A percentile compares a stretch with the other conserved stretches of the same genome.
These are phyloP conservation scores for Acer saccharum DNA, from an alignment of 345 rosid genomes.

Conservation along the genomic window DNA sequence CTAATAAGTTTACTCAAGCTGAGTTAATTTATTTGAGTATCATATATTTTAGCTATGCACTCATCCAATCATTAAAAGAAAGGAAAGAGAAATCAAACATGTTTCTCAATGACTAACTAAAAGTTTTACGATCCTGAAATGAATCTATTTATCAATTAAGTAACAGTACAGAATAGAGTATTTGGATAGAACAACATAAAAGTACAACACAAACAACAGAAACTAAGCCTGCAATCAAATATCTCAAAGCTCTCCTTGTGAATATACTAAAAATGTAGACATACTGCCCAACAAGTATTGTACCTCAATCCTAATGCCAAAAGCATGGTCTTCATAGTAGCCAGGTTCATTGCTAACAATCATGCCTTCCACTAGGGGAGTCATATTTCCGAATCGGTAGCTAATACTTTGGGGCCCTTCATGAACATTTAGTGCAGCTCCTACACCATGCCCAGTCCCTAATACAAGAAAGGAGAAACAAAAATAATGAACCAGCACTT, in stretches of 20 bases:
- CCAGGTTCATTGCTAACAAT: conserved; percentile 98
- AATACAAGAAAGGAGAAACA: conserved; percentile 26
- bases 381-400: conserved; percentile 80
- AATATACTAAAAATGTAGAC: background rate
- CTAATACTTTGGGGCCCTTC: conserved; percentile 99
- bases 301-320: conserved; percentile 98
- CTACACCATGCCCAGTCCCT: conserved; percentile 99
- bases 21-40: no score
- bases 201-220: background rate
- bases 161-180: background rate
- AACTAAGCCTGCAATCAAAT: background rate
- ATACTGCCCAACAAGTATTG: background rate
- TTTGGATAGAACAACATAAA: background rate
- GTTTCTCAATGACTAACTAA: background rate
- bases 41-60: background rate
- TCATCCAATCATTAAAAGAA: background rate
- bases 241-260: background rate
- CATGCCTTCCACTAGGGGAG: conserved; percentile 85
- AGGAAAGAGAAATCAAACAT: background rate
- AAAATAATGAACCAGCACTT: background rate
- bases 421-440: conserved; percentile 94
- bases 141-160: background rate
- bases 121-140: background rate
- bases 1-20: background rate
- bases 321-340: conserved; percentile 93